Conservation (phyloP, 257 asterid genomes). For the Ligustrum vulgare region DNA sequence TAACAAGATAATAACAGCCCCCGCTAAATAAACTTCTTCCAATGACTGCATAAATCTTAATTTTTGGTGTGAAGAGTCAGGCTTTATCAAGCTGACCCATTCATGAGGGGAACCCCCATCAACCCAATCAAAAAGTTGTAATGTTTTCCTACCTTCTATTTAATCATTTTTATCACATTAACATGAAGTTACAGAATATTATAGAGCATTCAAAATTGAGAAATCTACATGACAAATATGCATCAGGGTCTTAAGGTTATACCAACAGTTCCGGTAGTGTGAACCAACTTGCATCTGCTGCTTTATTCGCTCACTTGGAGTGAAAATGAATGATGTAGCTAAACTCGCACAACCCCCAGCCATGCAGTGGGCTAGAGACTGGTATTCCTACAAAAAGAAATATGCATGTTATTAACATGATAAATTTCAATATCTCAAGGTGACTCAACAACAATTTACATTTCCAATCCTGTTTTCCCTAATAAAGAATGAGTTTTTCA, state of each 20-base stretch:
- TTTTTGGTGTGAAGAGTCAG: background rate
- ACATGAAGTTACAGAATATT: background rate
- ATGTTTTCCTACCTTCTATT: background rate
- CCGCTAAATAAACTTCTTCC: background rate
- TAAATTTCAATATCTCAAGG: background rate
- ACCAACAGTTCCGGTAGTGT: constrained; percentile 85
- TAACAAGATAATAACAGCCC: background rate
- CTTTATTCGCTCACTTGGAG: constrained; percentile 92
- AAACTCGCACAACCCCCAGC: constrained; percentile 95
- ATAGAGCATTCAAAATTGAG: background rate
- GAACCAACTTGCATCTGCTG: constrained; percentile 98
- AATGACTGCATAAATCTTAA: background rate
- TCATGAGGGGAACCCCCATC: background rate
- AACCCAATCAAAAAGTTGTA: background rate
- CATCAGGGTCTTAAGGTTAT: constrained; percentile 24
- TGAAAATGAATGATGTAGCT: constrained; percentile 91
- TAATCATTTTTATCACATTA: background rate
- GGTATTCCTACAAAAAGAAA: constrained; percentile 57
- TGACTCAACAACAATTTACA: background rate
- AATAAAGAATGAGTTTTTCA: constrained; percentile 25
- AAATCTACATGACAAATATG: constrained; percentile 10
- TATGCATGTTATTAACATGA: constrained; percentile 9
- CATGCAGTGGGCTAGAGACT: constrained; percentile 79
- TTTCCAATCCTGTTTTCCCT: constrained; percentile 1
- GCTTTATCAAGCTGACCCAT: background rate